Evolutionary conservation across 2,329 filamentous ascomycete species (phyloP).

Genomic region (Pezizomycotina sp.): DNA sequence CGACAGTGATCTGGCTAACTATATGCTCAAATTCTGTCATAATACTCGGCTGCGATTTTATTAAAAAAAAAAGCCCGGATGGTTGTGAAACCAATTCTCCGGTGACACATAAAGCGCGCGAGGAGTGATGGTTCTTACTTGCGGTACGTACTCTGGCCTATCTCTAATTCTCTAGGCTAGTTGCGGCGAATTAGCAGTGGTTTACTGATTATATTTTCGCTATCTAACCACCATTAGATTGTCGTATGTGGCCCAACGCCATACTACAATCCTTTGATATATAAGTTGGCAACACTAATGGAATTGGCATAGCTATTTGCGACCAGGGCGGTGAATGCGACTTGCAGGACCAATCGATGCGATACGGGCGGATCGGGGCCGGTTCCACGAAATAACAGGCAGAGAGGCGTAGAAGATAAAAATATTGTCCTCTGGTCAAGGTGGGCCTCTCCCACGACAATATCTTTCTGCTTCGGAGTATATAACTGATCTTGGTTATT

Average conservation of each 20-base stretch:
- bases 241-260: constrained; percentile 17
- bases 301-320: constrained; percentile 44
- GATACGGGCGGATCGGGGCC: constrained; percentile 91
- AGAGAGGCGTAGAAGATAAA: constrained; percentile 97
- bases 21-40: too few species aligned
- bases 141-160: constrained; percentile 94
- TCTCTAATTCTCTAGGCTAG: constrained; percentile 33
- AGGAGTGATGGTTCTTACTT: constrained; percentile 96
- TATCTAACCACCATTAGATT: constrained; percentile 24
- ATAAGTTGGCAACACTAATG: constrained; percentile 10
- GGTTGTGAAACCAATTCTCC: constrained; percentile 98
- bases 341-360: constrained; percentile 97
- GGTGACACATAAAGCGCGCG: constrained; percentile 88
- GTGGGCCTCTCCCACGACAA: constrained; percentile 94
- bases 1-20: too few species aligned
- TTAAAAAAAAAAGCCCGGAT: constrained; percentile 49
- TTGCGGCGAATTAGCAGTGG: constrained; percentile 6
- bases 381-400: constrained; percentile 92
- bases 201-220: too few species aligned
- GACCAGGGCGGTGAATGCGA: constrained; percentile 99
- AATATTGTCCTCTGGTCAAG: constrained; percentile 98
- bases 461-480: constrained; percentile 27
- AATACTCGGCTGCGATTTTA: too few species aligned
- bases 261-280: not conserved
- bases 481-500: constrained; percentile 21